Percentiles rank a stretch among this genome's conserved stretches.
phyloP scores from a whole-genome alignment of 495 filamentous ascomycete species.

The Pyrenula aspistea region DNA sequence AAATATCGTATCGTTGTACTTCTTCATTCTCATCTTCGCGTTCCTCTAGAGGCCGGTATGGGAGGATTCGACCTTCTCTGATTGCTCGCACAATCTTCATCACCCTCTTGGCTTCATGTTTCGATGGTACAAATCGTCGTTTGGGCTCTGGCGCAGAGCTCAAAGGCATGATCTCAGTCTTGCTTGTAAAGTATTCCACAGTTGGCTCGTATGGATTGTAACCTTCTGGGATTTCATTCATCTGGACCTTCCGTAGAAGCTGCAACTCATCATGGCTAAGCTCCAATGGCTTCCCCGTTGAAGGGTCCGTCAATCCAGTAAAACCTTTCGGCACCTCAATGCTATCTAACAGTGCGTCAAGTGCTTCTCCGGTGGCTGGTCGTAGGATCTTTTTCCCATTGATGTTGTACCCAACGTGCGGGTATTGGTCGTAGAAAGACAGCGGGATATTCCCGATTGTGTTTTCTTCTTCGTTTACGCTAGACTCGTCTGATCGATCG shows the following conservation, averaged over 20 bases:
- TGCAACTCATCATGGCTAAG: constrained; percentile 82
- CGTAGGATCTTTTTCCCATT: constrained; percentile 97
- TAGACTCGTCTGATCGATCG: constrained; percentile 91
- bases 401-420: constrained; percentile 97
- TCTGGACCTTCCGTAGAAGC: constrained; percentile 75
- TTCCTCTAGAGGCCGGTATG: constrained; percentile 73
- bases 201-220: constrained; percentile 89
- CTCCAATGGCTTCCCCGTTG: constrained; percentile 83
- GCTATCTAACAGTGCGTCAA: constrained; percentile 88
- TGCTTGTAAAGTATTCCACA: constrained; percentile 85
- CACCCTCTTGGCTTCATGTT: constrained; percentile 89
- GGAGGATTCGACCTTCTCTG: constrained; percentile 82
- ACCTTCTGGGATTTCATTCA: constrained; percentile 74
- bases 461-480: constrained; percentile 65
- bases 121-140: constrained; percentile 90
- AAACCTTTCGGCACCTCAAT: constrained; percentile 98
- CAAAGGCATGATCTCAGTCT: constrained; percentile 85
- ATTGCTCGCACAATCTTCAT: constrained; percentile 99
- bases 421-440: constrained; percentile 91
- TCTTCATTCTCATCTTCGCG: constrained; percentile 57
- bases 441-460: constrained; percentile 93
- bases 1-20: constrained; percentile 76
- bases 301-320: constrained; percentile 89
- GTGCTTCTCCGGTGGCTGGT: constrained; percentile 82
- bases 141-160: constrained; percentile 94